A percentile compares a stretch with the other conserved stretches of the same genome.
Evolutionary conservation across 2,329 filamentous ascomycete species (phyloP).

Genomic region (Trichoderma citrinoviride): DNA sequence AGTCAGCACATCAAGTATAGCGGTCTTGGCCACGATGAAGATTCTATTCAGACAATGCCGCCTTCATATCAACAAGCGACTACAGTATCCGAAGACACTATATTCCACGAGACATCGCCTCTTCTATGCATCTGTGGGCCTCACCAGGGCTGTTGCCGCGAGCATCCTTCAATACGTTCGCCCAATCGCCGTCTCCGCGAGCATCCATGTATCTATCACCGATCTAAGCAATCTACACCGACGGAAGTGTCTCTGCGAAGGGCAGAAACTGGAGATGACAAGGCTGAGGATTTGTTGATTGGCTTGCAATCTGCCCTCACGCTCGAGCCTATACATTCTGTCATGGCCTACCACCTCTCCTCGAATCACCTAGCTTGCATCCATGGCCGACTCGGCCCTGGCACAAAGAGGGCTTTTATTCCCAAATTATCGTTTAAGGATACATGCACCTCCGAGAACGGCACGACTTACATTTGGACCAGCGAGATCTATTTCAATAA

Average conservation of each 20-base stretch:
- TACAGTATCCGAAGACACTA: not conserved
- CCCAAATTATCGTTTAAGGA: not conserved
- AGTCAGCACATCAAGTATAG: not conserved
- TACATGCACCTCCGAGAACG: not conserved
- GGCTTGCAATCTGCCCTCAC: not conserved
- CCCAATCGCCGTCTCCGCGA: not conserved
- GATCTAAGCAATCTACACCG: not conserved
- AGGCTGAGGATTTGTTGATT: not conserved
- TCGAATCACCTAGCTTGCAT: not conserved
- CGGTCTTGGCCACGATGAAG: not conserved
- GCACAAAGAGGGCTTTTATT: not conserved
- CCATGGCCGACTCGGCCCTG: not conserved
- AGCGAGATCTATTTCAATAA: constrained; percentile 7
- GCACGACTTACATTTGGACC: not conserved
- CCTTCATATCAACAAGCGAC: not conserved
- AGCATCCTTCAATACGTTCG: constrained; percentile 1
- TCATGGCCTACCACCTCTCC: not conserved
- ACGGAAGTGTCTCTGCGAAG: too few relatives aligned
- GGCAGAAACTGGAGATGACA: not conserved
- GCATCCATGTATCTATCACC: not conserved
- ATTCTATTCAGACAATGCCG: not conserved
- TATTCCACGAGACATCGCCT: not conserved
- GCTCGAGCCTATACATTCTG: not conserved
- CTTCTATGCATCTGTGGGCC: not conserved
- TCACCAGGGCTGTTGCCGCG: constrained; percentile 11